These are phyloP conservation scores for Mentha longifolia DNA, from an alignment of 257 asterid species.

Conservation along the genomic window DNA sequence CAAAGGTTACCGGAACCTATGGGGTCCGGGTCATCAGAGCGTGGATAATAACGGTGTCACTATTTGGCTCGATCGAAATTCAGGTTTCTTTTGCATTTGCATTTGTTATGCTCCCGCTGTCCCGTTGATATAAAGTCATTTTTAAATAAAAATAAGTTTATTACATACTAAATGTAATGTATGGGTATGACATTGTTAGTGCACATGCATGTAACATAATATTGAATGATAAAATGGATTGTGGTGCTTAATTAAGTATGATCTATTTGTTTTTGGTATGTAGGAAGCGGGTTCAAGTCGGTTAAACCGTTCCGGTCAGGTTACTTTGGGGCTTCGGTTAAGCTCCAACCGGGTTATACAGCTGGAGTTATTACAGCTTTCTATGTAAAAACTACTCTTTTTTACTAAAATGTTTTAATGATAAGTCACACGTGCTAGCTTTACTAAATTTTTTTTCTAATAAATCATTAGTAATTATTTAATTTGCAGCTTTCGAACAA, in stretches of 20 bases:
- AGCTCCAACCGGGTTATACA: constrained; percentile 92
- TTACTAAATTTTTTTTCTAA: not conserved
- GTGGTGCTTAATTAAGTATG: too few species aligned
- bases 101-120: too few species aligned
- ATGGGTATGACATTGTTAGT: too few species aligned
- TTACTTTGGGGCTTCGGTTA: constrained; percentile 83
- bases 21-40: constrained; percentile 81
- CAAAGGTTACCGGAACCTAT: constrained; percentile 62
- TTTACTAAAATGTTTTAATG: not conserved
- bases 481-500: constrained; percentile 70
- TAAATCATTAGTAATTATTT: not conserved
- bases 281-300: constrained; percentile 98
- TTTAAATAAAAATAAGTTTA: too few species aligned
- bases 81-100: constrained; percentile 48
- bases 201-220: not conserved
- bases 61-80: constrained; percentile 81
- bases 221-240: too few species aligned
- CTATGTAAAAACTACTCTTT: constrained; percentile 53
- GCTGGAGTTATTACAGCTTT: constrained; percentile 98
- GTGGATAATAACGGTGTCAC: constrained; percentile 63
- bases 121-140: too few species aligned
- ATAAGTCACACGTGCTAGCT: constrained; percentile 1
- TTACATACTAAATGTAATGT: too few species aligned
- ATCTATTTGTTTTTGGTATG: not conserved
- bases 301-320: constrained; percentile 93